Conservation (phyloP, 2,329 filamentous ascomycete species). For the Ophiostoma novo-ulmi region DNA sequence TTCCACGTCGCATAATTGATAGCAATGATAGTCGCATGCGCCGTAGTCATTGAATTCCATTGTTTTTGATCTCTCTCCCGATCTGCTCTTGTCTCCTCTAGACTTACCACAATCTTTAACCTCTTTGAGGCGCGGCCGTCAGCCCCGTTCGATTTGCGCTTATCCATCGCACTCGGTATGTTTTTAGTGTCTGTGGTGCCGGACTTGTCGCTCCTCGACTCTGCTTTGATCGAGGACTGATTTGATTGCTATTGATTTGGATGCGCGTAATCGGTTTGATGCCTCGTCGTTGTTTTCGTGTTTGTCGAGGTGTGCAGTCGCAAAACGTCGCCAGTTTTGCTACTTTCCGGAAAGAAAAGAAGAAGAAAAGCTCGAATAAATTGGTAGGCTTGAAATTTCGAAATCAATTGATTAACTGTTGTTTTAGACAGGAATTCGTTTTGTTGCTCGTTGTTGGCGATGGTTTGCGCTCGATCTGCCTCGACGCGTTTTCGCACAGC, state of each 20-base stretch:
- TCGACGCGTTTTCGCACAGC: slow-evolving; percentile 11
- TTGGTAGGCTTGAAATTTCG: background rate
- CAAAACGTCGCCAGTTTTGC: background rate
- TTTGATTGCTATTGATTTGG: background rate
- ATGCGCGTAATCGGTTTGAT: background rate
- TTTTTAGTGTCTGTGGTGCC: background rate
- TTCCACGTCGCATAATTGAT: background rate
- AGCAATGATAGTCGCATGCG: background rate
- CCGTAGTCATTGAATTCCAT: background rate
- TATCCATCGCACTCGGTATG: slow-evolving; percentile 25
- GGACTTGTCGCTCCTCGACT: background rate
- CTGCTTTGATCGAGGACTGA: background rate
- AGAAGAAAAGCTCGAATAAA: background rate
- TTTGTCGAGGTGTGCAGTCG: background rate
- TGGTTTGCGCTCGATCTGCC: background rate
- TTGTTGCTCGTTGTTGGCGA: background rate
- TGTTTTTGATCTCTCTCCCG: background rate
- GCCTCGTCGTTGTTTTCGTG: background rate
- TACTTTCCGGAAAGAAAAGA: background rate
- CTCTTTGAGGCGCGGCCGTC: slow-evolving; percentile 52
- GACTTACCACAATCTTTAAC: slow-evolving; percentile 45
- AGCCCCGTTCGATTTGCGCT: slow-evolving; percentile 31
- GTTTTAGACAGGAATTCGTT: background rate
- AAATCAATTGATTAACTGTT: background rate
- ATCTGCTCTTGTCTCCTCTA: background rate